Evolutionary conservation across 75 land plant genomes (phyloP).

Genomic region (Selaginella moellendorffii): DNA sequence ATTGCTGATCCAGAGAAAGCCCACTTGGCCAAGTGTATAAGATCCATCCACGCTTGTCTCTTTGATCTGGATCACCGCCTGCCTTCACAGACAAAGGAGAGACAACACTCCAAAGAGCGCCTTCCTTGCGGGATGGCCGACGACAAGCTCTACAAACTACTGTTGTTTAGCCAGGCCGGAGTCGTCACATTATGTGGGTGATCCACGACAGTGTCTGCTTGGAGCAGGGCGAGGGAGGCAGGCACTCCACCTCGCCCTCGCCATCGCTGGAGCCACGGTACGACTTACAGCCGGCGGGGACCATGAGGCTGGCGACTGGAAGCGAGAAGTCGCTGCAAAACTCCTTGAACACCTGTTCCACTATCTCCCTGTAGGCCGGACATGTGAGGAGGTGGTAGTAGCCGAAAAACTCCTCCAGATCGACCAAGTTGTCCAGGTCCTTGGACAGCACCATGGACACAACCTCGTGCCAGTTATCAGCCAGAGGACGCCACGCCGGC

Average conservation of each 20-base stretch:
- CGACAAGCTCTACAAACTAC: no score
- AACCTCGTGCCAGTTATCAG: neutral
- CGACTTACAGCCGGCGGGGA: neutral
- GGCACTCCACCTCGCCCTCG: neutral
- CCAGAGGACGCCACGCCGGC: neutral
- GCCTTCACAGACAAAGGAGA: no score
- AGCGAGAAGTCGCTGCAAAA: neutral
- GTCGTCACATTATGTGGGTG: no score
- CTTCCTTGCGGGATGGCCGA: no score
- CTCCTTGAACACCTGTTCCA: neutral
- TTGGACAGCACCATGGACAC: neutral
- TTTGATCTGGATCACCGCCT: no score
- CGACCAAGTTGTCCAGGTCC: neutral
- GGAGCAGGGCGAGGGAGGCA: neutral
- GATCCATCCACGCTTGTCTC: no score
- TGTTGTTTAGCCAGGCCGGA: no score
- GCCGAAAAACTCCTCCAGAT: neutral
- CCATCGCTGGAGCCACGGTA: neutral
- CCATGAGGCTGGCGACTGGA: neutral
- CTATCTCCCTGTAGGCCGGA: neutral
- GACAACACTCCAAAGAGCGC: no score
- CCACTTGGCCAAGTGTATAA: no score
- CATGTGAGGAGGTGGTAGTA: neutral
- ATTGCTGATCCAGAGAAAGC: neutral
- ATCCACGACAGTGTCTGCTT: slow-evolving; percentile 1